phyloP scores from a whole-genome alignment of 1,284 basidiomycete genomes.

The Leccinum subspadiceum region DNA sequence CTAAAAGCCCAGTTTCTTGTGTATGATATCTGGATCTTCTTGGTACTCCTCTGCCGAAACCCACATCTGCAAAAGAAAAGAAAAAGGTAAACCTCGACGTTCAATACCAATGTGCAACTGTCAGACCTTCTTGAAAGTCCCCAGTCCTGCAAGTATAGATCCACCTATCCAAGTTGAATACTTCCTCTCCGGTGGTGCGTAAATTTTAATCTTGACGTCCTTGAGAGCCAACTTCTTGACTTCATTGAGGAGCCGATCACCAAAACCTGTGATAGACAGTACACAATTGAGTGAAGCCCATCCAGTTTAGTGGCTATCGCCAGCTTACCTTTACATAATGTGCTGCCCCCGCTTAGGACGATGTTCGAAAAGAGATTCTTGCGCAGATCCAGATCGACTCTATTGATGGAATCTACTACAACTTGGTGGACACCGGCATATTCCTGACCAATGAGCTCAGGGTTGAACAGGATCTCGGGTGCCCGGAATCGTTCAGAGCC shows the following conservation, averaged over 20 bases:
- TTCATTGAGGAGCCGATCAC: slow-evolving; percentile 92
- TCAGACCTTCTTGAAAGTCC: slow-evolving; percentile 93
- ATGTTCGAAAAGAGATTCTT: slow-evolving; percentile 97
- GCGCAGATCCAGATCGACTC: slow-evolving; percentile 87
- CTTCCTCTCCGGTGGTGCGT: slow-evolving; percentile 98
- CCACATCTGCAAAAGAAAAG: slow-evolving; percentile 75
- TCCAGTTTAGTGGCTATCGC: slow-evolving; percentile 5
- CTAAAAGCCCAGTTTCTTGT: slow-evolving; percentile 84
- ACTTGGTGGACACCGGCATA: slow-evolving; percentile 98
- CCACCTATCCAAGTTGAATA: slow-evolving; percentile 99
- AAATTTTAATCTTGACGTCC: slow-evolving; percentile 99
- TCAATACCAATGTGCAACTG: slow-evolving; percentile 3
- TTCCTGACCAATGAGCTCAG: slow-evolving; percentile 94
- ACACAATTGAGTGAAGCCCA: slow-evolving; percentile 8
- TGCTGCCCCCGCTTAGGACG: slow-evolving; percentile 95
- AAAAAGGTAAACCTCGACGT: slow-evolving; percentile 6
- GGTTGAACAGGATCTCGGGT: slow-evolving; percentile 97
- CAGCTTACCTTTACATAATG: slow-evolving; percentile 79
- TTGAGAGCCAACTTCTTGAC: slow-evolving; percentile 96
- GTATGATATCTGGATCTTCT: slow-evolving; percentile 98
- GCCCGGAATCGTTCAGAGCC: slow-evolving; percentile 95
- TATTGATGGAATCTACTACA: slow-evolving; percentile 83
- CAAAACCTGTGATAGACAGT: slow-evolving; percentile 68
- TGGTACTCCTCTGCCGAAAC: slow-evolving; percentile 99
- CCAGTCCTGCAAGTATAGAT: slow-evolving; percentile 91